Base-by-base conservation (phyloP, 1,139 yeast genomes). In the Hemisphaericaspora lyxosophila region DNA sequence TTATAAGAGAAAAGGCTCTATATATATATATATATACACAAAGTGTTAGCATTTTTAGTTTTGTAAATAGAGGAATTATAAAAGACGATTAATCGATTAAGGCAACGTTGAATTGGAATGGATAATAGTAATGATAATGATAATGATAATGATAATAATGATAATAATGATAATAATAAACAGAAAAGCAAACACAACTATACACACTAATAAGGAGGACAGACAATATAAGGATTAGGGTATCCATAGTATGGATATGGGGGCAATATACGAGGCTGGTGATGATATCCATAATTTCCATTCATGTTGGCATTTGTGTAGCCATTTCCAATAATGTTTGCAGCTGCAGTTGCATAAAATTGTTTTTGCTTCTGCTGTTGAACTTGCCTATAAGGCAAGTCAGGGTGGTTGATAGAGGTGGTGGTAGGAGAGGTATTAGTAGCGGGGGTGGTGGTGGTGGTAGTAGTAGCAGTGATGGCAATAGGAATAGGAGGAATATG, bases 191-290 rank as follows among this genome's bases (percentile, higher is more conserved):
- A 27, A 27, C n/a, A 4, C 30, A 28, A 17, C 16, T 12, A 11
- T 11, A 5, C n/a, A 6, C 23, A 11, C 22, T 20, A 34, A 22
- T 34, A 34, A 13, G 36, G 36, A 12, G 36, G 26, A 15, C 37
- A 13, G 14, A 32, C 20, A 34, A 45, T 35, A 35, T 34, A 49
- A 15, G 44, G 50, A 39, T 40, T 46, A 24, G 44, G 45, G 37
- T 40, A 45, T 28, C 45, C 48, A 27, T 44, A 46, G 26, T 48
- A 45, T 34, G 38, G 32, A 32, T 35, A 44, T 3, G 31, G 23
- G 7, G 45, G 46, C 36, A 44, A 31, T 35, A 44, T 38, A 17
- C 46, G 49, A 26, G 43, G 49, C 27, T 40, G 31, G 12, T 13
- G 23, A 27, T 15, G 30, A 27, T 15, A 14, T 17, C 23, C 23